phyloP scores from a whole-genome alignment of 2,329 filamentous ascomycete genomes.

The Pseudocercospora vitis region DNA sequence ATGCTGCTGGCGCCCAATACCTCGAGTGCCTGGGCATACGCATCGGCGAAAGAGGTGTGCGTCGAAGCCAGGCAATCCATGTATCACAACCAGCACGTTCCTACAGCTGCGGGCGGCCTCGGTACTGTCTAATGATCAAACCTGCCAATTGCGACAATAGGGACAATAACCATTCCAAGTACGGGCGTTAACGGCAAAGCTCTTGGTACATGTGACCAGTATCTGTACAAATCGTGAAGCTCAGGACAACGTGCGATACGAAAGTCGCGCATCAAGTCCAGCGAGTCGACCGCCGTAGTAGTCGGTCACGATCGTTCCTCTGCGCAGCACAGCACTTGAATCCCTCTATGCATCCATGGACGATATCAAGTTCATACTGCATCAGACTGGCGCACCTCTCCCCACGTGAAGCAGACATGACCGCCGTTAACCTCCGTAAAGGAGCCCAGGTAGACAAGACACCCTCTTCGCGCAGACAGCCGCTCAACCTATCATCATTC shows the following conservation, averaged over 20 bases:
- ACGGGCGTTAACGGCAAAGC: too few relatives aligned
- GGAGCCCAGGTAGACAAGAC: background rate
- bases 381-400: background rate
- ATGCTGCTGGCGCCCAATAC: background rate
- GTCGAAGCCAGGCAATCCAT: background rate
- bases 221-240: too few relatives aligned
- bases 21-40: too few relatives aligned
- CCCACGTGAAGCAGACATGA: background rate
- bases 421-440: background rate
- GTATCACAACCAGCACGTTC: slow-evolving; percentile 1
- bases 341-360: background rate
- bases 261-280: too few relatives aligned
- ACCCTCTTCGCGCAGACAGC: background rate
- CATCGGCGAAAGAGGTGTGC: background rate
- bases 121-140: too few relatives aligned
- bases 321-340: background rate
- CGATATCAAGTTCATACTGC: background rate
- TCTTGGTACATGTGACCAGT: too few relatives aligned
- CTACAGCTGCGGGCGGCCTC: background rate
- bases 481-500: too few relatives aligned
- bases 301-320: too few relatives aligned
- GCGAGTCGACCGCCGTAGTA: too few relatives aligned
- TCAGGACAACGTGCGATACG: too few relatives aligned
- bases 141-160: too few relatives aligned
- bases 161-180: too few relatives aligned